Evolutionary conservation across 768 basidiomycete genomes (phyloP), one percentile per base, ranked within the genome.

Genomic region (Imleria badia): DNA sequence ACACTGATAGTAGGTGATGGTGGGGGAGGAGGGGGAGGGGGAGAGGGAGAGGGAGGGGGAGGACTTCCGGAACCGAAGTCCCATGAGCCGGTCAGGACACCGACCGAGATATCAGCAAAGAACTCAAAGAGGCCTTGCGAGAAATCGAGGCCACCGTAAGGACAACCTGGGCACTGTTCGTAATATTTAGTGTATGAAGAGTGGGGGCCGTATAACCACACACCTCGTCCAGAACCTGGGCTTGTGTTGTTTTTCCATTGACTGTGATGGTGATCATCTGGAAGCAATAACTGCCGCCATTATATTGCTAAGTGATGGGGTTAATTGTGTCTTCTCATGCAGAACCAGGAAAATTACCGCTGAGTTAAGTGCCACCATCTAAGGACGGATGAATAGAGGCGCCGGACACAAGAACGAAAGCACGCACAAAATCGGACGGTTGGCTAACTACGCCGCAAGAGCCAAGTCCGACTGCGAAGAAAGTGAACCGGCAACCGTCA

Each of bases 61-160:
- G 68, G 51, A 11, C 48, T 41, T 12, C 63, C 63, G 7, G 65
- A 63, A 38, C 42, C 56, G 65, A 77, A 84, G 40, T 60, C 65
- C 89, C 89, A 92, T 13, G 72, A 55, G 52, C 84, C 86, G 49
- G 71, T 71, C 54, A 91, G 67, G 33, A 87, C 79, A 45, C 89
- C 90, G 4, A 46, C 66, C 41, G 66, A 69, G 38, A 76, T 50
- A 26, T 66, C 48, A 13, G 75, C 78, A 69, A 91, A 89, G 73
- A 67, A 80, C 42, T 72, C 35, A 74, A 93, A 92, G 44, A 92
- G 79, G 41, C 84, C 83, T 33, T 74, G 60, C 12, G 84, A 84
- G 44, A 91, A 70, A 71, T 93, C 91, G 29, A 92, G 81, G 36
- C 84, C 89, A 29, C 72, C 77, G 35, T 64, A 74, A 4, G 82